Evolutionary conservation across 306 rosid genomes (phyloP).

Genomic region (Erythrophleum fordii): DNA sequence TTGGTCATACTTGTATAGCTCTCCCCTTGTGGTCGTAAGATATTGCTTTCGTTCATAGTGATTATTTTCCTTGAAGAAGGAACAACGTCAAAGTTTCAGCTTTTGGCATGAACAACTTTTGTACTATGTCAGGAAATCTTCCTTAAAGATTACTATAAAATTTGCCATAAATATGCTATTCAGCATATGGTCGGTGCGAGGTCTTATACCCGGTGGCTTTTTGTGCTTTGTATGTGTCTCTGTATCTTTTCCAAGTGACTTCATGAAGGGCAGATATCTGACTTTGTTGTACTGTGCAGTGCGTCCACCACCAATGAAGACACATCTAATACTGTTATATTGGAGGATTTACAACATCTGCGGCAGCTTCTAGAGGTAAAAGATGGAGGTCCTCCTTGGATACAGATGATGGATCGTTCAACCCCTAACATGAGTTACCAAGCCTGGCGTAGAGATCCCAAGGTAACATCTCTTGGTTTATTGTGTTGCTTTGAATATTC

Average conservation of each 20-base stretch:
- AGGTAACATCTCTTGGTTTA: slow-evolving; percentile 41
- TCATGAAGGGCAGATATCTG: neutral
- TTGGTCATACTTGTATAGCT: neutral
- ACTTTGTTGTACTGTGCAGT: slow-evolving; percentile 26
- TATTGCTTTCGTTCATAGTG: neutral
- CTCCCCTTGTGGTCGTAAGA: neutral
- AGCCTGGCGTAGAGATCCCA: slow-evolving; percentile 67
- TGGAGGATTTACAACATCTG: slow-evolving; percentile 50
- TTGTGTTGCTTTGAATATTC: neutral
- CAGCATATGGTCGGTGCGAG: neutral
- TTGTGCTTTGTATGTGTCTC: neutral
- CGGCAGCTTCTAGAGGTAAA: slow-evolving; percentile 57
- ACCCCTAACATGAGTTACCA: slow-evolving; percentile 59
- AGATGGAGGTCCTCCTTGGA: slow-evolving; percentile 72
- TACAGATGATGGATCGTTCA: slow-evolving; percentile 60
- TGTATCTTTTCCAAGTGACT: neutral
- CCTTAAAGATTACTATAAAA: neutral
- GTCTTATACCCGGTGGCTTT: neutral
- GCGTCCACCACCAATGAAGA: slow-evolving; percentile 24
- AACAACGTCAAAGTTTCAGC: neutral
- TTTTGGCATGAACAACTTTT: neutral
- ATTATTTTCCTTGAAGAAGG: neutral
- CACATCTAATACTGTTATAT: neutral
- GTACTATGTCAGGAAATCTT: neutral
- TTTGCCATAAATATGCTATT: neutral